Evolutionary conservation across 371 early-diverging fungal genomes (phyloP).

Genomic region (Chytridium lagenaria): DNA sequence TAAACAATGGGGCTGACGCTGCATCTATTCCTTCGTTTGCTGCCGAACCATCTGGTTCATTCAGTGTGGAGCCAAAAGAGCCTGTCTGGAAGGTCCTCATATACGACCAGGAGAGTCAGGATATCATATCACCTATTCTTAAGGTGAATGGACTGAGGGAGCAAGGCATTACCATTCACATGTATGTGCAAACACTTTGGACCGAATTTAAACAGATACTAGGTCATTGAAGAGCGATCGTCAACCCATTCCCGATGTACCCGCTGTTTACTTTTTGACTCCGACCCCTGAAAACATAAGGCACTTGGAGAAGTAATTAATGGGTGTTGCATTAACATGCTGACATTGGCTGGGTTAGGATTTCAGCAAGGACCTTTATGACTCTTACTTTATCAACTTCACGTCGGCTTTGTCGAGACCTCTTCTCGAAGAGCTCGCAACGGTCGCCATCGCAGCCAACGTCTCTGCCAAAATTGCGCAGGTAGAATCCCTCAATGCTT

Average conservation of each 20-base stretch:
- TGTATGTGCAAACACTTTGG: conserved; percentile 64
- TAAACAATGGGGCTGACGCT: conserved; percentile 43
- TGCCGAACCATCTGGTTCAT: conserved; percentile 1
- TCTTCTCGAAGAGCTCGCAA: conserved; percentile 94
- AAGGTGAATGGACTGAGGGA: conserved; percentile 97
- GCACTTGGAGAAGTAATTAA: conserved; percentile 76
- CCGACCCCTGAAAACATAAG: conserved; percentile 87
- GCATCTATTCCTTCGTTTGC: not conserved
- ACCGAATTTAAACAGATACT: not conserved
- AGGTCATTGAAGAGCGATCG: conserved; percentile 77
- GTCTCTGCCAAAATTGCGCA: conserved; percentile 80
- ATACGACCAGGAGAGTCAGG: conserved; percentile 93
- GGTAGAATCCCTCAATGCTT: conserved; percentile 49
- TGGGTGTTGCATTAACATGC: no score
- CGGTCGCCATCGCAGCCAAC: conserved; percentile 72
- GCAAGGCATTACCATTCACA: conserved; percentile 97
- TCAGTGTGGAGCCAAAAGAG: conserved; percentile 28
- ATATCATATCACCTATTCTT: conserved; percentile 96
- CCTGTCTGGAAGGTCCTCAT: conserved; percentile 97
- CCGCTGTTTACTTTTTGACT: conserved; percentile 97
- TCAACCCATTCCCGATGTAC: conserved; percentile 91
- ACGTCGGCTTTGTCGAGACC: conserved; percentile 85
- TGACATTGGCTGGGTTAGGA: no score
- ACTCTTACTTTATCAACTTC: conserved; percentile 95
- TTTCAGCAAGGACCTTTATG: conserved; percentile 88